Percentiles rank a stretch among this genome's conserved stretches.
phyloP scores from a whole-genome alignment of 2,329 filamentous ascomycete species.

The Aspergillus japonicus region DNA sequence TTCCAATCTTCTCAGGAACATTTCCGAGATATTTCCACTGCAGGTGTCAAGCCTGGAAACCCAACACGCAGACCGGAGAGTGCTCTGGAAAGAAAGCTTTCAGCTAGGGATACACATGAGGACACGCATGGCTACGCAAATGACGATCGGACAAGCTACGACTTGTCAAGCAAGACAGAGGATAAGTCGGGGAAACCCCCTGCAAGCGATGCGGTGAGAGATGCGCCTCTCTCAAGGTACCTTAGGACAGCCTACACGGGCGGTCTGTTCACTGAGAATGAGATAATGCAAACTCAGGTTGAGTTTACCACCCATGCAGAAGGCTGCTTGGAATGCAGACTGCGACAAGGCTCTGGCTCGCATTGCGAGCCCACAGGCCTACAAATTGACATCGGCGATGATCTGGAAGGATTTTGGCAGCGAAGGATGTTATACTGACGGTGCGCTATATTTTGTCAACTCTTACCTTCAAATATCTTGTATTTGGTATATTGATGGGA shows the following conservation, averaged over 20 bases:
- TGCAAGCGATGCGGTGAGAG: background rate
- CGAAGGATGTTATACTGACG: slow-evolving; percentile 27
- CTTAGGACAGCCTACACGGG: background rate
- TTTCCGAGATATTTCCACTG: background rate
- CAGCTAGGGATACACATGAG: too few species aligned
- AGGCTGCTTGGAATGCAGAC: background rate
- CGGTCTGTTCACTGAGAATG: background rate
- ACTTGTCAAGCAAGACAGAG: background rate
- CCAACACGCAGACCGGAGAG: too few species aligned
- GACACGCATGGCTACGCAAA: too few species aligned
- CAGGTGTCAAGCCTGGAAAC: background rate
- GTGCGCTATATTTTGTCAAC: background rate
- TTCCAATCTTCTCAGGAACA: background rate
- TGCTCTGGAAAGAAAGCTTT: too few species aligned
- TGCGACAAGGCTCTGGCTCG: background rate
- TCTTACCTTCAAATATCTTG: background rate
- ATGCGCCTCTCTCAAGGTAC: background rate
- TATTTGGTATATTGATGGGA: background rate
- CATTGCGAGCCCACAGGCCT: background rate
- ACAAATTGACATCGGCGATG: background rate
- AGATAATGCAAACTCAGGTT: background rate
- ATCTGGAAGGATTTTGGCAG: slow-evolving; percentile 22
- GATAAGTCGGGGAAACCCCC: background rate
- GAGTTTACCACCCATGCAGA: background rate
- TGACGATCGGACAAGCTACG: background rate